These are phyloP conservation scores for Escallonia herrerae DNA, from an alignment of 129 eudicot species.

Conservation along the genomic window DNA sequence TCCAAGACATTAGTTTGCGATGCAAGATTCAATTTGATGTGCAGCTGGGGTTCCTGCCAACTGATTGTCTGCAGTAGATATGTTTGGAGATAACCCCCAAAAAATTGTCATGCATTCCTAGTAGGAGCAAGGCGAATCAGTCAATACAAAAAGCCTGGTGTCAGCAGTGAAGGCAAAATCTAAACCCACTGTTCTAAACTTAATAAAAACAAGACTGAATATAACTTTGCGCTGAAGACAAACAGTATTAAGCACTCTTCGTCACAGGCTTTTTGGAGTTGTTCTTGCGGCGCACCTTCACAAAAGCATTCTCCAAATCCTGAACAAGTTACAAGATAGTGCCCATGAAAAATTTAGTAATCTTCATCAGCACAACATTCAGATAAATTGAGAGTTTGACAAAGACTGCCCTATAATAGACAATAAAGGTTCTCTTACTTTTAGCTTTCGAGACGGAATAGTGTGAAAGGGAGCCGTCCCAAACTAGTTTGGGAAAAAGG, in stretches of 20 bases:
- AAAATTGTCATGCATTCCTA: background rate
- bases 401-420: too few relatives aligned
- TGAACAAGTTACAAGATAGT: constrained; percentile 17
- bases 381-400: too few relatives aligned
- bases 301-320: constrained; percentile 76
- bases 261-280: constrained; percentile 75
- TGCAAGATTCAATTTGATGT: too few relatives aligned
- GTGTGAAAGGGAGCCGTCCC: too few relatives aligned
- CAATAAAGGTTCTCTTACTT: too few relatives aligned
- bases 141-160: background rate
- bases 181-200: too few relatives aligned
- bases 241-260: constrained; percentile 11
- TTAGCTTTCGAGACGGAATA: too few relatives aligned
- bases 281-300: constrained; percentile 70
- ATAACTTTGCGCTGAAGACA: background rate
- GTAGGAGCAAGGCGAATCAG: background rate
- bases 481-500: too few relatives aligned
- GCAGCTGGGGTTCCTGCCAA: background rate
- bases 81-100: background rate
- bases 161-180: too few relatives aligned
- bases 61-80: background rate
- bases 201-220: too few relatives aligned
- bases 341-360: background rate
- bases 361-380: too few relatives aligned
- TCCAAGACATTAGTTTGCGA: too few relatives aligned